These are phyloP conservation scores for Agrostemma githago DNA, from an alignment of 148 eudicot species.

Conservation along the genomic window DNA sequence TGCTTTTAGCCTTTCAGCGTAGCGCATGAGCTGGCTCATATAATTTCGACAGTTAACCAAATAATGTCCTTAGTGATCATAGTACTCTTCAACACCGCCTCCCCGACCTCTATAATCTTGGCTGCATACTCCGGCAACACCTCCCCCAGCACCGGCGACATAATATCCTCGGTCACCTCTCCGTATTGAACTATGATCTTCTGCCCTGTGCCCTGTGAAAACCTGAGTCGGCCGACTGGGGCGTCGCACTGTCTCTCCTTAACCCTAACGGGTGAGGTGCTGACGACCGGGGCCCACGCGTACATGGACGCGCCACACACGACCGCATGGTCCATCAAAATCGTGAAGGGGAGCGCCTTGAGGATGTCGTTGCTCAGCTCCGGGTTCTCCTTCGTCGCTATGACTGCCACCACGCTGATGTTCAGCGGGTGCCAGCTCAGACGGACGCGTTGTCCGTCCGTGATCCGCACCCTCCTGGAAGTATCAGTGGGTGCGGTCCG, in stretches of 20 bases:
- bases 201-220: constrained; percentile 7
- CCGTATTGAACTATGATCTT: constrained; percentile 2
- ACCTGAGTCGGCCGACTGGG: neutral
- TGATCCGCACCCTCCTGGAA: neutral
- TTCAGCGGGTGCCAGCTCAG: neutral
- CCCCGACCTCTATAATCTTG: neutral
- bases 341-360: neutral
- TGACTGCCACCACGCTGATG: neutral
- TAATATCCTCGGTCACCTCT: constrained; percentile 5
- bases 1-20: too few relatives aligned
- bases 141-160: constrained; percentile 6
- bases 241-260: constrained; percentile 14
- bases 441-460: neutral
- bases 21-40: neutral
- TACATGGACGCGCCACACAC: constrained; percentile 10
- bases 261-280: neutral
- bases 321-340: constrained; percentile 10
- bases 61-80: constrained; percentile 6
- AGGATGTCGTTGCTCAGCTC: neutral
- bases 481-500: neutral
- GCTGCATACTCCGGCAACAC: constrained; percentile 7
- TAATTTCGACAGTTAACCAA: neutral
- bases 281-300: constrained; percentile 7
- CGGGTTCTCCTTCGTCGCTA: constrained; percentile 2
- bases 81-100: constrained; percentile 12